Percentiles rank a stretch among this genome's conserved stretches.
phyloP scores from a whole-genome alignment of 768 basidiomycete genomes.

The Hydnomerulius pinastri region DNA sequence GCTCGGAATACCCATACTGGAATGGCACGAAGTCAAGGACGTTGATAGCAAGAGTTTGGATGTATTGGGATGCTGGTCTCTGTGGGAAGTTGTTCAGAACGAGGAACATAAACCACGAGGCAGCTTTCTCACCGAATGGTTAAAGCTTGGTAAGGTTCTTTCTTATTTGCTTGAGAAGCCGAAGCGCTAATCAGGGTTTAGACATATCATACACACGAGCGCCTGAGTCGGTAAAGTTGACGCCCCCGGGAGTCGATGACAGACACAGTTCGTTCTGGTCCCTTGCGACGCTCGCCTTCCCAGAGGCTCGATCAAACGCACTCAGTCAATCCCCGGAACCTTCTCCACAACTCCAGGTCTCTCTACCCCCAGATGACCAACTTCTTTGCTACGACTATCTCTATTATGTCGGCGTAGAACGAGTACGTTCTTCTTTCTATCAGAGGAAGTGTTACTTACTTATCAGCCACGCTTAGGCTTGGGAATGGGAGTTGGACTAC shows the following conservation, averaged over 20 bases:
- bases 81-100: conserved; percentile 22
- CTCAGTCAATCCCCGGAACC: conserved; percentile 7
- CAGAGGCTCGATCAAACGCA: conserved; percentile 14
- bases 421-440: conserved; percentile 34
- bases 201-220: conserved; percentile 29
- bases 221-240: conserved; percentile 24
- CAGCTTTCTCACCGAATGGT: neutral
- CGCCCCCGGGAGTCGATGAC: conserved; percentile 14
- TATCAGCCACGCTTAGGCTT: conserved; percentile 38
- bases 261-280: conserved; percentile 26
- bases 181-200: conserved; percentile 35
- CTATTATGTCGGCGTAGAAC: conserved; percentile 36
- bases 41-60: conserved; percentile 35
- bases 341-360: conserved; percentile 19
- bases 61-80: conserved; percentile 25
- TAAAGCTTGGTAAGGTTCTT: conserved; percentile 9
- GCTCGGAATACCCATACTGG: conserved; percentile 51
- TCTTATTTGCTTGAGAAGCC: conserved; percentile 36
- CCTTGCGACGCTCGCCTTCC: conserved; percentile 26
- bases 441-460: neutral
- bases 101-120: conserved; percentile 14
- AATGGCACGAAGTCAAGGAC: conserved; percentile 67
- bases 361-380: conserved; percentile 23
- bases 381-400: conserved; percentile 29
- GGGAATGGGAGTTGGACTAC: conserved; percentile 57